Conservation (phyloP, 441 rosid species). For the Gossypium davidsonii region DNA sequence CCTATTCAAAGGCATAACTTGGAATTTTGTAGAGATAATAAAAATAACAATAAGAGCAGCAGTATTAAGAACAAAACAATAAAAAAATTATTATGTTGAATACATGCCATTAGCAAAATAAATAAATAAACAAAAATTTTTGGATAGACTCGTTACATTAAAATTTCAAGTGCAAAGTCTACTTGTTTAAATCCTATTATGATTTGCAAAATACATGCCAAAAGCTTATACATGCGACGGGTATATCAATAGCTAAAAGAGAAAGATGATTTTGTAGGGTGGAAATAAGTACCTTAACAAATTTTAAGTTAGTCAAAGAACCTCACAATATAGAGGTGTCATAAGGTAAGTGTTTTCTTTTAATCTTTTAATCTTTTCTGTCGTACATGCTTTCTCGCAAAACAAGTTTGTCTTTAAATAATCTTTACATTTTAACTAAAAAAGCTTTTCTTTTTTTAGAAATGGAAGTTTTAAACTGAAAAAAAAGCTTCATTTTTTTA, state of each 20-base stretch:
- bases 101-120: background rate
- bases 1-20: background rate
- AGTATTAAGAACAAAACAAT: background rate
- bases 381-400: background rate
- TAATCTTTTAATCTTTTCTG: background rate
- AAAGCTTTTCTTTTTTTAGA: background rate
- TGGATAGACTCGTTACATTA: background rate
- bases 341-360: constrained; percentile 47
- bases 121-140: background rate
- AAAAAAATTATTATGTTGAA: background rate
- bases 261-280: background rate
- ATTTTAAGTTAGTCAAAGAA: constrained; percentile 63
- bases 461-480: background rate
- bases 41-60: background rate
- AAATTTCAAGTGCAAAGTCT: background rate
- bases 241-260: background rate
- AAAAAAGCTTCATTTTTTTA: background rate
- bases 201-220: background rate
- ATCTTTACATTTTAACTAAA: background rate
- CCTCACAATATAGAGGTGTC: constrained; percentile 96
- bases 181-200: background rate
- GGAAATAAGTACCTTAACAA: background rate
- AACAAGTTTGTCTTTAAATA: background rate
- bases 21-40: background rate
- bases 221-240: background rate